These are phyloP conservation scores for Xylaria telfairii DNA, from an alignment of 495 filamentous ascomycete genomes.

Conservation along the genomic window DNA sequence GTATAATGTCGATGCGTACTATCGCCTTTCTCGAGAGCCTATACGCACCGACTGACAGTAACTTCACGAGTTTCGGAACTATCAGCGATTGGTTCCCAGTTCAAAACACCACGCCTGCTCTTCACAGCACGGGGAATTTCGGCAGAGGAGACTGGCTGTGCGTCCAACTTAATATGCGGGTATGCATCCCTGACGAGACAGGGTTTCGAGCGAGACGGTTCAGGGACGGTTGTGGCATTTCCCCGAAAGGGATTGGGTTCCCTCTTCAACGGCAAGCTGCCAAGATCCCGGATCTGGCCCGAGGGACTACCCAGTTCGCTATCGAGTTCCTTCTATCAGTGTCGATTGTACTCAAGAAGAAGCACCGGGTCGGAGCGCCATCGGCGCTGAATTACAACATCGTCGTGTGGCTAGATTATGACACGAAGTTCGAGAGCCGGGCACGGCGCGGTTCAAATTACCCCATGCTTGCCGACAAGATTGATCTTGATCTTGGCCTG, in stretches of 20 bases:
- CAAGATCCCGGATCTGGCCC: neutral
- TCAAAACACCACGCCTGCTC: neutral
- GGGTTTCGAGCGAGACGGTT: neutral
- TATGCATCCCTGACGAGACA: neutral
- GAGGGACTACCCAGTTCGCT: neutral
- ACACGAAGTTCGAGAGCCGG: neutral
- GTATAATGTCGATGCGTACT: neutral
- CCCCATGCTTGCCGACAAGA: neutral
- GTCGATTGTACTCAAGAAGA: slow-evolving; percentile 6
- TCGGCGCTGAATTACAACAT: neutral
- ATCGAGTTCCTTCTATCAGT: slow-evolving; percentile 1
- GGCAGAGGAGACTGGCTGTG: slow-evolving; percentile 7
- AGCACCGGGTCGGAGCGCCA: neutral
- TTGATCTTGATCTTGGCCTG: slow-evolving; percentile 1
- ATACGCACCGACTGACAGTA: neutral
- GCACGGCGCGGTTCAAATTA: neutral
- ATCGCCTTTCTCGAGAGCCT: neutral
- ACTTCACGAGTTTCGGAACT: neutral
- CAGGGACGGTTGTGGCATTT: neutral
- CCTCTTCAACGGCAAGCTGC: slow-evolving; percentile 2
- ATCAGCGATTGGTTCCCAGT: neutral
- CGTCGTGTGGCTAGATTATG: neutral
- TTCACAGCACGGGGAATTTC: neutral
- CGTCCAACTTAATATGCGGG: neutral
- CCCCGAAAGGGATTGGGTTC: neutral